Evolutionary conservation across 2,329 filamentous ascomycete species (phyloP), one percentile per base, ranked within the genome.

Genomic region (Fusarium dlaminii): DNA sequence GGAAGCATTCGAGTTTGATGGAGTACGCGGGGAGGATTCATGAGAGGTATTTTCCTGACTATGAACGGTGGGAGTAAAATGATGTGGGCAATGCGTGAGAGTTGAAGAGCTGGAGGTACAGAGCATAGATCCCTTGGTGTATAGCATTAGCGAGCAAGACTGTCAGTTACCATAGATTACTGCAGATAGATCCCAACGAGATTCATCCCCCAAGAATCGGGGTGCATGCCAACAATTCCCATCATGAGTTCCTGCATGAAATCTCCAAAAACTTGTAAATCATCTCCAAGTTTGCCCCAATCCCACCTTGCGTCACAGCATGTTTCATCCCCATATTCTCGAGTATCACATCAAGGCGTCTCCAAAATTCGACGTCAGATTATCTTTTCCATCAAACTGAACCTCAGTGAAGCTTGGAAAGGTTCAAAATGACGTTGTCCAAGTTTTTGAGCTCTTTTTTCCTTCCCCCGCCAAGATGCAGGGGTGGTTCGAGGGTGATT

Each of bases 11-110:
- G 1, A 81, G 82, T 0, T 63, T 91, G 17, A 43, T 88, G 15
- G 87, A 90, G 6, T 92, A 91, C 79, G 89, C 88, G 7, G 75
- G 76, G 42, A 84, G 87, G 63, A 90, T 92, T 46, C 89, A 91
- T 75, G 80, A 84, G 52, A 66, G 70, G 9, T 90, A 89, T 74
- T 92, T 92, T 72, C 84, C 87, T 0, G 89, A 92, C 40, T 91
- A 91, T 74, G 81, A 86, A 66, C 76, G 77, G 36, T 84, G 84
- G 81, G 62, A 77, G 30, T 65, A 52, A 73, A 5, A 20, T 34
- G 49, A n/a, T 24, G n/a, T 20, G 20, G 20, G 27, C 20, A 30
- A 14, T 27, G 42, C 4, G 22, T 5, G 6, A n/a, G 36, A 29
- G 27, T 17, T 40, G 15, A 12, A 17, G 8, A 30, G 24, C 8